Conservation (phyloP, 2,329 filamentous ascomycete genomes). For the Zopfia rhizophila region DNA sequence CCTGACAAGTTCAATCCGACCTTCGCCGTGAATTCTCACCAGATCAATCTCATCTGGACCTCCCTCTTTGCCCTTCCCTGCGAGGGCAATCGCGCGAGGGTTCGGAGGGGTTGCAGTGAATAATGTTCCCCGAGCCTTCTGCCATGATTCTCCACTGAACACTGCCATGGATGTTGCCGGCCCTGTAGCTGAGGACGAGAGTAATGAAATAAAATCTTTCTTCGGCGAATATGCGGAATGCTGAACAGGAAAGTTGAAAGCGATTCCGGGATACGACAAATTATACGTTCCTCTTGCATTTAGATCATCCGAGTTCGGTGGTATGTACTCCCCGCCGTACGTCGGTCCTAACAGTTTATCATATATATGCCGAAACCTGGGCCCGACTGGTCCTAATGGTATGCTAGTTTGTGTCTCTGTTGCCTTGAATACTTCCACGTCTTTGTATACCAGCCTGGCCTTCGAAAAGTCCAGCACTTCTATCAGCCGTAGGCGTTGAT, state of each 20-base stretch:
- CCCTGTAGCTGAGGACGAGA: slow-evolving; percentile 80
- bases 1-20: slow-evolving; percentile 79
- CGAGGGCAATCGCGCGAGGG: slow-evolving; percentile 75
- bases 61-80: slow-evolving; percentile 77
- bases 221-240: slow-evolving; percentile 78
- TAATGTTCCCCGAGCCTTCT: slow-evolving; percentile 78
- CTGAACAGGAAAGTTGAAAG: slow-evolving; percentile 87
- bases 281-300: slow-evolving; percentile 78
- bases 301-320: slow-evolving; percentile 65
- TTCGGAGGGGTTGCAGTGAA: slow-evolving; percentile 81
- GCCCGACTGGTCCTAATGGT: slow-evolving; percentile 63
- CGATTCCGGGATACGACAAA: slow-evolving; percentile 92
- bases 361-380: slow-evolving; percentile 89
- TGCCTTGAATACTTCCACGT: slow-evolving; percentile 79
- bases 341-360: slow-evolving; percentile 93
- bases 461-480: slow-evolving; percentile 92
- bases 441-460: slow-evolving; percentile 83
- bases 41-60: slow-evolving; percentile 90
- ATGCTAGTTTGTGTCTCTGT: slow-evolving; percentile 40
- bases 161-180: slow-evolving; percentile 88
- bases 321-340: slow-evolving; percentile 91
- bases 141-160: slow-evolving; percentile 91
- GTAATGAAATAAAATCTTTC: slow-evolving; percentile 84
- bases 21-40: slow-evolving; percentile 80
- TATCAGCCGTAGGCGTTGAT: slow-evolving; percentile 89